A percentile compares a stretch with the other conserved stretches of the same genome.
These are phyloP conservation scores for Mortierella hygrophila DNA, from an alignment of 192 early-diverging fungal species.

Conservation along the genomic window DNA sequence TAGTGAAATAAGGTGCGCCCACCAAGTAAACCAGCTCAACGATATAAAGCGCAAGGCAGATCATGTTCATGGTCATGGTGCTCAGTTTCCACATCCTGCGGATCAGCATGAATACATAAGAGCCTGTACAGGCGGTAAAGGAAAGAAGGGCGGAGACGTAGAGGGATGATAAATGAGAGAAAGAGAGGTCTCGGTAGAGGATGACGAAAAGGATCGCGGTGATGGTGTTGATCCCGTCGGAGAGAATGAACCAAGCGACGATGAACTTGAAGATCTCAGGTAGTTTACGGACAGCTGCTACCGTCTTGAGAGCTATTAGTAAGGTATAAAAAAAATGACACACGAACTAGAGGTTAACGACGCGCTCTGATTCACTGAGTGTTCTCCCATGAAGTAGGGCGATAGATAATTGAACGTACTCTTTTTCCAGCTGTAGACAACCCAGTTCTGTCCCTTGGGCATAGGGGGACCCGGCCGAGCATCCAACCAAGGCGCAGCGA, in stretches of 20 bases:
- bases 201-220: constrained; percentile 66
- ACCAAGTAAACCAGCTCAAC: constrained; percentile 66
- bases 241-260: constrained; percentile 74
- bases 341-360: background rate
- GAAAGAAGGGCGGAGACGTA: constrained; percentile 60
- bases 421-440: constrained; percentile 53
- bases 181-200: constrained; percentile 64
- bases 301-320: constrained; percentile 45
- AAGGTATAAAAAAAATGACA: background rate
- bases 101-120: constrained; percentile 59
- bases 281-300: constrained; percentile 59
- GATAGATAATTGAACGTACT: constrained; percentile 20
- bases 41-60: constrained; percentile 52
- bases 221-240: constrained; percentile 70
- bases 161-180: constrained; percentile 57
- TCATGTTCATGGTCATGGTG: constrained; percentile 62
- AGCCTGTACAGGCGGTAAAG: constrained; percentile 60
- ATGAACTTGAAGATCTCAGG: constrained; percentile 66
- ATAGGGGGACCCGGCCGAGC: constrained; percentile 57
- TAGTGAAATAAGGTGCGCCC: constrained; percentile 56
- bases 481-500: constrained; percentile 44
- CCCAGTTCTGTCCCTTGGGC: constrained; percentile 59
- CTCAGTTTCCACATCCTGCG: constrained; percentile 56
- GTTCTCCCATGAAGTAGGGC: background rate
- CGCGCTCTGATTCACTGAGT: background rate